phyloP scores from a whole-genome alignment of 2,329 filamentous ascomycete genomes.

The Xylaria sp. region DNA sequence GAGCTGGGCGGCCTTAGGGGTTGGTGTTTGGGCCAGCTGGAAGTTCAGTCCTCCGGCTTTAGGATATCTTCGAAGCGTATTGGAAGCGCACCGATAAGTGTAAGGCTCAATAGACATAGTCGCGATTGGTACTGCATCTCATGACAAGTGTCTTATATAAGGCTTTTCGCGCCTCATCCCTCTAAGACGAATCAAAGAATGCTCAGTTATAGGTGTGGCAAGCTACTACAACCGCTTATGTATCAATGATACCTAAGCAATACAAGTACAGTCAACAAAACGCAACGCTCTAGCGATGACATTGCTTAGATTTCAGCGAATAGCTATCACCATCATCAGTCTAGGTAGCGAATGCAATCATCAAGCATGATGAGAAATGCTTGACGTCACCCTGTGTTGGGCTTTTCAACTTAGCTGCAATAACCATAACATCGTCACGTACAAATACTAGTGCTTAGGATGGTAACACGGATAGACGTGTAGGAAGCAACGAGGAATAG shows the following conservation, averaged over 20 bases:
- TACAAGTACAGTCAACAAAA: too few species aligned
- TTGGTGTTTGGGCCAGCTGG: background rate
- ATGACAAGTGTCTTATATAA: background rate
- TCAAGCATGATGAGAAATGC: too few species aligned
- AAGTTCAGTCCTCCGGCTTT: background rate
- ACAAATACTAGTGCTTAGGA: background rate
- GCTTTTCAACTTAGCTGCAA: background rate
- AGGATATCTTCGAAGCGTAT: background rate
- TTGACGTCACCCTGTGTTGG: background rate
- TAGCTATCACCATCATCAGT: too few species aligned
- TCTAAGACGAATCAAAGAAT: too few species aligned
- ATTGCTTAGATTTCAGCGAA: too few species aligned
- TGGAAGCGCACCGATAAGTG: background rate
- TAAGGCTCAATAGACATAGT: constrained; percentile 17
- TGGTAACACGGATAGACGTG: background rate
- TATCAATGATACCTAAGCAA: background rate
- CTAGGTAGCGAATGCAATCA: too few species aligned
- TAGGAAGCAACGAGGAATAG: background rate
- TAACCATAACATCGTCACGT: background rate
- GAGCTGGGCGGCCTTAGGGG: background rate
- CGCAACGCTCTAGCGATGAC: too few species aligned
- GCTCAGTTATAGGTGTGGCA: too few species aligned
- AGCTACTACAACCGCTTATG: background rate
- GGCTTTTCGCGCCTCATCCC: too few species aligned
- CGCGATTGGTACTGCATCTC: background rate